phyloP scores from a whole-genome alignment of 2,329 filamentous ascomycete species.

The Pseudogymnoascus sp. region DNA sequence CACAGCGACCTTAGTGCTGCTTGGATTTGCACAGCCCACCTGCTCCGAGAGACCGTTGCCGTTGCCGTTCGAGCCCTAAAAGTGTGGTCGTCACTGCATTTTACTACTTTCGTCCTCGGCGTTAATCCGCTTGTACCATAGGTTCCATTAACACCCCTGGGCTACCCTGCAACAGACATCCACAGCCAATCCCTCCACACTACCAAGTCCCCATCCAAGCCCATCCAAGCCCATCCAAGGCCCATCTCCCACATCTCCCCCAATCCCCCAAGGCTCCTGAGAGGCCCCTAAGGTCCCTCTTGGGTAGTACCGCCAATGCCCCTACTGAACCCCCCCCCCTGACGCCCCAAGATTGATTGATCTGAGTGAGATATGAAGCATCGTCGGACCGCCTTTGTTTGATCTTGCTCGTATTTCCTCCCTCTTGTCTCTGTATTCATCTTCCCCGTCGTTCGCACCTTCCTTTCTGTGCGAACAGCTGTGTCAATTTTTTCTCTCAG shows the following conservation, averaged over 20 bases:
- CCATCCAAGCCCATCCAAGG: not conserved
- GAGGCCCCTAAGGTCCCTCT: not conserved
- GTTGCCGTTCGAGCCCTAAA: not conserved
- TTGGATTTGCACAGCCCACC: not conserved
- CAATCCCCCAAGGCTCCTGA: not conserved
- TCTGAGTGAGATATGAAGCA: slow-evolving; percentile 4
- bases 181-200: not conserved
- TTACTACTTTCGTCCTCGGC: not conserved
- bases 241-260: not conserved
- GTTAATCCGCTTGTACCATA: not conserved
- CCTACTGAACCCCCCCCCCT: not conserved
- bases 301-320: not conserved
- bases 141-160: not conserved
- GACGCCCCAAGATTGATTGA: slow-evolving; percentile 6
- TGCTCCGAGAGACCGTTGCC: not conserved
- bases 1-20: not conserved
- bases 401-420: slow-evolving; percentile 2
- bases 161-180: not conserved
- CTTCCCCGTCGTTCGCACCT: not conserved
- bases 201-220: not conserved
- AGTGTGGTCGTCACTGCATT: not conserved
- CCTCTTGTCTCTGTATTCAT: not conserved
- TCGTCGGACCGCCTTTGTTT: slow-evolving; percentile 1
- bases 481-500: not conserved
- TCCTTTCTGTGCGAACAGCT: not conserved